phyloP scores from a whole-genome alignment of 208 protist species.

The Leishmania gerbilli region DNA sequence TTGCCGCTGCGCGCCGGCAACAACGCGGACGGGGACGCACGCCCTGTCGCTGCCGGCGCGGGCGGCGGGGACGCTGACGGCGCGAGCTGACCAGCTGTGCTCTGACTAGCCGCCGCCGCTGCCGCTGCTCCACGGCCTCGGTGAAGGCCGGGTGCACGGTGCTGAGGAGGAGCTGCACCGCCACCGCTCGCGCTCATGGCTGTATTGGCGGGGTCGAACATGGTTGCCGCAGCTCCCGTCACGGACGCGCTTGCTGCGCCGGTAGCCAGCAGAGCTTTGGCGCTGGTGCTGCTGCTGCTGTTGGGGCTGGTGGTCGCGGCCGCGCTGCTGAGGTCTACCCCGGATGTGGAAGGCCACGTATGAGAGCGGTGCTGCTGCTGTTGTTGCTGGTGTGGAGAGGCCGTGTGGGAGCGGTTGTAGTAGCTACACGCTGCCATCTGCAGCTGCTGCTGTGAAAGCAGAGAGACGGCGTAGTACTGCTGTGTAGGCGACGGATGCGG shows the following conservation, averaged over 20 bases:
- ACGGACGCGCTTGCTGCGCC: not conserved
- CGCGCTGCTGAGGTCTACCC: not conserved
- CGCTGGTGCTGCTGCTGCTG: not conserved
- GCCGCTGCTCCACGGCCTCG: conserved; percentile 23
- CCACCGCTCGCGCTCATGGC: not conserved
- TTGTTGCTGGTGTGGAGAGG: conserved; percentile 7
- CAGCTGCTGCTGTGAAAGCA: conserved; percentile 4
- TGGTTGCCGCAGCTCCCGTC: conserved; percentile 19
- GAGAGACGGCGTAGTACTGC: not conserved
- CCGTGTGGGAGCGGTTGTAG: not conserved
- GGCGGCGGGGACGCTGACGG: not conserved
- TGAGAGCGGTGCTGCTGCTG: conserved; percentile 7
- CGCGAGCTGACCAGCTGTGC: not conserved
- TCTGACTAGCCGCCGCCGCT: conserved; percentile 6
- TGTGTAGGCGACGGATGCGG: not conserved
- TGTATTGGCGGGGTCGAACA: conserved; percentile 5
- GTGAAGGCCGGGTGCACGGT: conserved; percentile 13
- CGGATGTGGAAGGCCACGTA: not conserved
- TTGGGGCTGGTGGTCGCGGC: not conserved
- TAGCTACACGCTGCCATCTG: not conserved
- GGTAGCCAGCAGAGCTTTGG: not conserved
- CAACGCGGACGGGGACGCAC: not conserved
- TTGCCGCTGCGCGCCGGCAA: not conserved
- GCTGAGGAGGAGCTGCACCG: not conserved
- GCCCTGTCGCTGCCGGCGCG: not conserved